A percentile compares a stretch with the other conserved stretches of the same genome.
phyloP scores from a whole-genome alignment of 495 filamentous ascomycete genomes.

The Lophium mytilinum region DNA sequence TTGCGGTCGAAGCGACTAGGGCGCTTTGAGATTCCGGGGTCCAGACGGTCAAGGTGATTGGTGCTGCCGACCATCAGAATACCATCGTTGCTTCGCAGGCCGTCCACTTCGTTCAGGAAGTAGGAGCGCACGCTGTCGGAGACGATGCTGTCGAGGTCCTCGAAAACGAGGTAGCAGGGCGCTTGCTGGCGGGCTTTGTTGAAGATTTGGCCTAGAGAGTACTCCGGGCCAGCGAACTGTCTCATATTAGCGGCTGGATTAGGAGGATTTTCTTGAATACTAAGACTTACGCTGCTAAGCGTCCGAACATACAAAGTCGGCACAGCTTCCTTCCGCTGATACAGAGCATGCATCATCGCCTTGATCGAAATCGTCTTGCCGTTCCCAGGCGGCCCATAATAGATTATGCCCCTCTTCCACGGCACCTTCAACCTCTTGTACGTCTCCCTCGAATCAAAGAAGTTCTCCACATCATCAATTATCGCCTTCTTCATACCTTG shows the following conservation, averaged over 20 bases:
- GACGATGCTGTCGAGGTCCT: slow-evolving; percentile 37
- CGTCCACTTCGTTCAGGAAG: slow-evolving; percentile 39
- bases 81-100: slow-evolving; percentile 34
- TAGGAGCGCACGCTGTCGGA: slow-evolving; percentile 32
- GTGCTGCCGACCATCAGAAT: slow-evolving; percentile 39
- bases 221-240: slow-evolving; percentile 30
- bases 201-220: slow-evolving; percentile 32
- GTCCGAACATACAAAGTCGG: slow-evolving; percentile 36
- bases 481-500: slow-evolving; percentile 51
- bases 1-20: slow-evolving; percentile 36
- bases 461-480: slow-evolving; percentile 50
- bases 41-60: slow-evolving; percentile 36
- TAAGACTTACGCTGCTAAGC: slow-evolving; percentile 10
- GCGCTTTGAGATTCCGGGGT: slow-evolving; percentile 36
- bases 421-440: slow-evolving; percentile 54
- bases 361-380: slow-evolving; percentile 35
- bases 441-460: slow-evolving; percentile 47
- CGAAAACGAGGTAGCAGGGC: slow-evolving; percentile 38
- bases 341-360: slow-evolving; percentile 35
- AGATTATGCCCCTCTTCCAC: slow-evolving; percentile 55
- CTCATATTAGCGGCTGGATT: neutral
- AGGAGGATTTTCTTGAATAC: neutral
- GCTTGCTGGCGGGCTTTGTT: slow-evolving; percentile 30
- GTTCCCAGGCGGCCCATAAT: slow-evolving; percentile 50
- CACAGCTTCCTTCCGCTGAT: slow-evolving; percentile 27